These are phyloP conservation scores for Pulveroboletus ravenelii DNA, from an alignment of 768 basidiomycete species.

Conservation along the genomic window DNA sequence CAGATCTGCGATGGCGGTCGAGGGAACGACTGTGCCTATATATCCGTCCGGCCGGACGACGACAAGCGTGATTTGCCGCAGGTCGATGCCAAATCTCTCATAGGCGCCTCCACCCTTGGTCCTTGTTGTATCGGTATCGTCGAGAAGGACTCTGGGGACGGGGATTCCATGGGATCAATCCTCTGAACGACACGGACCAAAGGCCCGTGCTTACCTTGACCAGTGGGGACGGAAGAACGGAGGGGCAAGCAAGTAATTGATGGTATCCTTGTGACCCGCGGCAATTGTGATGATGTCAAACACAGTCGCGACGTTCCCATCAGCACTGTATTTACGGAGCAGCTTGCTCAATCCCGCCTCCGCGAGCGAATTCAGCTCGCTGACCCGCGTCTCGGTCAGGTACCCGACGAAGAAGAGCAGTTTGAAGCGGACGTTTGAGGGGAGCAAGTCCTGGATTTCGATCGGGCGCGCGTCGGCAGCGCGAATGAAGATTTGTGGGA, in stretches of 20 bases:
- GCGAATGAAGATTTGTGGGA: slow-evolving; percentile 32
- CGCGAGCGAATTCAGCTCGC: slow-evolving; percentile 24
- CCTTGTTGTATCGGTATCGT: slow-evolving; percentile 32
- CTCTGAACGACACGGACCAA: neutral
- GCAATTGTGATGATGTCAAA: slow-evolving; percentile 31
- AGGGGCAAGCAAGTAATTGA: slow-evolving; percentile 35
- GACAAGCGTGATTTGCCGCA: slow-evolving; percentile 28
- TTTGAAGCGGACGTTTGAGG: slow-evolving; percentile 37
- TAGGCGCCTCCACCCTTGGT: slow-evolving; percentile 33
- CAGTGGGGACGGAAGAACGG: slow-evolving; percentile 36
- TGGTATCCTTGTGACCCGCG: slow-evolving; percentile 29
- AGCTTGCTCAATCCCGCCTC: slow-evolving; percentile 21
- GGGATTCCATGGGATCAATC: neutral
- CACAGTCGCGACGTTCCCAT: slow-evolving; percentile 21
- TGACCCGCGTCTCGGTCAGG: slow-evolving; percentile 17
- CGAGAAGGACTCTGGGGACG: slow-evolving; percentile 30
- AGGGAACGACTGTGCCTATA: slow-evolving; percentile 33
- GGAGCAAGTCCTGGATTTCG: slow-evolving; percentile 40
- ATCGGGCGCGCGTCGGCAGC: slow-evolving; percentile 34
- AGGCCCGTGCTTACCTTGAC: slow-evolving; percentile 34
- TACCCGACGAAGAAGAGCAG: slow-evolving; percentile 33
- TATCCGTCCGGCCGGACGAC: slow-evolving; percentile 41
- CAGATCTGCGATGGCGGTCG: slow-evolving; percentile 31
- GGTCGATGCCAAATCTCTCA: slow-evolving; percentile 31
- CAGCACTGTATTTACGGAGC: slow-evolving; percentile 25